Percentiles rank a stretch among this genome's conserved stretches.
Conservation (phyloP, 1,139 yeast species). For the Zygoascus hellenicus region DNA sequence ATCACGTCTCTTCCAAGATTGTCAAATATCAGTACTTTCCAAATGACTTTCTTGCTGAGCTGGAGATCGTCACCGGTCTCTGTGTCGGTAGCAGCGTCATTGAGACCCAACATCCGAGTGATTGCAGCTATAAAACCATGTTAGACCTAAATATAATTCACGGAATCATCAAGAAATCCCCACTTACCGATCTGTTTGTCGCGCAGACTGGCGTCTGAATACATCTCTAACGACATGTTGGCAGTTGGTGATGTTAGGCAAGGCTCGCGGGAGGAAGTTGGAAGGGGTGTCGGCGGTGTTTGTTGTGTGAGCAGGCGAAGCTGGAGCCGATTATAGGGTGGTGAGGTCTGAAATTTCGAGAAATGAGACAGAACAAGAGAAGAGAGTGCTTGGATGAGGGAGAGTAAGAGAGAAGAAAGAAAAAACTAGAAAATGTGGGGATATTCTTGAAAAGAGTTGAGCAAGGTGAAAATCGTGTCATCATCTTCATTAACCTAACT, state of each 20-base stretch:
- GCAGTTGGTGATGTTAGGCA: background rate
- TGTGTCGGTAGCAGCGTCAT: constrained; percentile 46
- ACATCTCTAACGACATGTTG: constrained; percentile 6
- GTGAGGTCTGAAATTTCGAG: too few species aligned
- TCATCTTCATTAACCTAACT: too few species aligned
- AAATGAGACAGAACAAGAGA: too few species aligned
- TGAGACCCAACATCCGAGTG: constrained; percentile 79
- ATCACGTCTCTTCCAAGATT: constrained; percentile 73
- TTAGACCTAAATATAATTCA: background rate
- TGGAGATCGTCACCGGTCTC: constrained; percentile 17
- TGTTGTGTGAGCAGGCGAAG: too few species aligned
- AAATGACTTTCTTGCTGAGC: constrained; percentile 43
- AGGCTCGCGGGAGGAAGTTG: background rate
- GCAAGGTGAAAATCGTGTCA: too few species aligned
- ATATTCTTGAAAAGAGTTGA: too few species aligned
- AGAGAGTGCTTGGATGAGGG: too few species aligned
- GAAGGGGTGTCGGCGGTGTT: constrained; percentile 1
- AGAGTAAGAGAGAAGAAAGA: too few species aligned
- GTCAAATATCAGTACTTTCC: constrained; percentile 94
- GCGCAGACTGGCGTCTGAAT: constrained; percentile 30
- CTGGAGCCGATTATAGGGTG: too few species aligned
- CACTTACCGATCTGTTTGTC: constrained; percentile 39
- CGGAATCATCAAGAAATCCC: too few species aligned
- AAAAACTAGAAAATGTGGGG: too few species aligned
- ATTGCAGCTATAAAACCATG: constrained; percentile 39